Base-by-base conservation (phyloP, 257 asterid species). In the Ocimum tenuiflorum region DNA sequence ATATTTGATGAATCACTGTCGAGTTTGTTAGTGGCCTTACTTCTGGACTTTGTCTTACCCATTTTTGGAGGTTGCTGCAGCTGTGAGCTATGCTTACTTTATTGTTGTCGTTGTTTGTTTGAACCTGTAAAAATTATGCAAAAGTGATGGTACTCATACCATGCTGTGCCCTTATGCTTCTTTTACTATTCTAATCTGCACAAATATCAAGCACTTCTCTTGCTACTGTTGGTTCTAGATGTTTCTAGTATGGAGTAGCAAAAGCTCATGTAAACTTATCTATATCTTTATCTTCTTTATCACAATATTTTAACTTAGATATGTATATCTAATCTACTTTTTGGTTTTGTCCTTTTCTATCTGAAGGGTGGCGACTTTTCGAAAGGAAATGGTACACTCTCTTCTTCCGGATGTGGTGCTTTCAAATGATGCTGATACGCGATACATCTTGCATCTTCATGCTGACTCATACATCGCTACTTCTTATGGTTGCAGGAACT, bases 401-500 rank as follows among this genome's bases (percentile, higher is more conserved):
- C 78, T 77, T 75, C 82, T 78, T 77, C 87, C 78, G 85, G 85
- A 78, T 80, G 74, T 82, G 80, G 79, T 81, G 81, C 75, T 77
- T 80, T 79, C 83, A 79, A 69, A 73, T 73, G 83, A 76, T 51
- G 89, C 82, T 73, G 89, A 71, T 78, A 82, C 78, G 72, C 68
- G 62, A 76, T 84, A 62, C 75, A 79, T 74, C 85, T 77, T 82
- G 83, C 83, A 74, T 74, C 86, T 71, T 81, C 86, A 76, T 75
- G 94, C 79, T 79, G 86, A 85, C 84, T 75, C 77, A 85, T 87
- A 82, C 84, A 87, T 85, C 82, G 72, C 80, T 63, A 73, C 81
- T 77, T 83, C 88, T 85, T 86, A 81, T 90, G 91, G 88, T 77
- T 90, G 94, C 97, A 94, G 99, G 97, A 86, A 94, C 96, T 74